Conservation (phyloP, 352 stramenopile species). For the Paralagenidium karlingii region DNA sequence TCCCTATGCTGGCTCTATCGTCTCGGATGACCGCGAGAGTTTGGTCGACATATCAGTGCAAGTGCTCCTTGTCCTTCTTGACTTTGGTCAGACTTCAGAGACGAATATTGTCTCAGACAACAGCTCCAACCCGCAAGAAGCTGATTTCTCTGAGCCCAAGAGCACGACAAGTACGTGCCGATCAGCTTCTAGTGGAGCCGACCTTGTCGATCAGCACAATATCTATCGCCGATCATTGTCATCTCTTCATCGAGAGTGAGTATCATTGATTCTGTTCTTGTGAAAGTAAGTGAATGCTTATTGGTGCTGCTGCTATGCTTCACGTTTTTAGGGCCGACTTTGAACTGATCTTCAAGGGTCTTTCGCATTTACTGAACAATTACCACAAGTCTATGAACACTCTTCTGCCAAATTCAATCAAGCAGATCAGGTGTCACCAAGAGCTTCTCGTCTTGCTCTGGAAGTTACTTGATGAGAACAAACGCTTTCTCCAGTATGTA, state of each 20-base stretch:
- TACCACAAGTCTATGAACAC: conserved; percentile 91
- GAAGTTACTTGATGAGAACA: conserved; percentile 98
- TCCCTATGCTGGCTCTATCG: conserved; percentile 83
- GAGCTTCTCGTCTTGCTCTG: conserved; percentile 96
- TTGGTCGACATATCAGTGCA: conserved; percentile 89
- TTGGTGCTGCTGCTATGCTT: neutral
- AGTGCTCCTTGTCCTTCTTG: conserved; percentile 89
- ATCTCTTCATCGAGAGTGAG: conserved; percentile 53
- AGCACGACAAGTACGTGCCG: neutral
- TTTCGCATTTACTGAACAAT: conserved; percentile 96
- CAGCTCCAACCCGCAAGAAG: conserved; percentile 29
- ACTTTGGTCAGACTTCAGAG: conserved; percentile 78
- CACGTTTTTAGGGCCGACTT: conserved; percentile 82
- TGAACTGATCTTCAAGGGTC: conserved; percentile 85
- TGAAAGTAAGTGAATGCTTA: neutral
- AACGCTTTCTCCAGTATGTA: conserved; percentile 89
- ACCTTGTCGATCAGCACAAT: conserved; percentile 31
- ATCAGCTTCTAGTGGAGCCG: no score
- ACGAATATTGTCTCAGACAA: conserved; percentile 29
- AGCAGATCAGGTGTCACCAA: conserved; percentile 94
- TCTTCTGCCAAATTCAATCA: conserved; percentile 88
- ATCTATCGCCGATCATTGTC: conserved; percentile 55
- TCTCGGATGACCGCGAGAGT: conserved; percentile 77
- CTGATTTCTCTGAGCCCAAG: neutral
- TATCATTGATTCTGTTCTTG: neutral